phyloP scores from a whole-genome alignment of 495 filamentous ascomycete species.

The Tetracladium marchalianum region DNA sequence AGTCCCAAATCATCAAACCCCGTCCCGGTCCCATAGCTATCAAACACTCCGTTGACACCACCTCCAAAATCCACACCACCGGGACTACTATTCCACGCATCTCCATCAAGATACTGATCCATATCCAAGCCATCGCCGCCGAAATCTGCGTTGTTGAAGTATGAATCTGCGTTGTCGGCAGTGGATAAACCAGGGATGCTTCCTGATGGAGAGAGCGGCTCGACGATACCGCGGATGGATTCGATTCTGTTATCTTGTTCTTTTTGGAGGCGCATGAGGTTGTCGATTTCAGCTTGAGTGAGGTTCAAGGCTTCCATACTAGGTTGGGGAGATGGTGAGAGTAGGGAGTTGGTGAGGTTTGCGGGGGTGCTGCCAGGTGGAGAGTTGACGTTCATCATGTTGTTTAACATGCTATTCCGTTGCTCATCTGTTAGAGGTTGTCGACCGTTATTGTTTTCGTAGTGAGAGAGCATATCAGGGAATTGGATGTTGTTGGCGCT shows the following conservation, averaged over 20 bases:
- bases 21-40: background rate
- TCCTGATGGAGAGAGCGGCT: constrained; percentile 70
- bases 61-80: constrained; percentile 5
- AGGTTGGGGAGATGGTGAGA: constrained; percentile 45
- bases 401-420: constrained; percentile 66
- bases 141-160: constrained; percentile 17
- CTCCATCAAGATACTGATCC: constrained; percentile 58
- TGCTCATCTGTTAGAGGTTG: constrained; percentile 66
- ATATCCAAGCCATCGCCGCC: constrained; percentile 40
- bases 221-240: constrained; percentile 57
- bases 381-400: constrained; percentile 47
- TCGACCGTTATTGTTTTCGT: constrained; percentile 53
- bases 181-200: constrained; percentile 59
- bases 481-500: constrained; percentile 49
- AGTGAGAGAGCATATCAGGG: constrained; percentile 60
- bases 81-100: constrained; percentile 37
- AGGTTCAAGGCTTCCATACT: constrained; percentile 50
- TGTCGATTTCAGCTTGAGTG: constrained; percentile 63
- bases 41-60: background rate
- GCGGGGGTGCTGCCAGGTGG: constrained; percentile 5
- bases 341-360: constrained; percentile 27
- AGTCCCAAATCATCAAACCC: background rate
- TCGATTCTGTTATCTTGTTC: constrained; percentile 65
- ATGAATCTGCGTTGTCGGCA: constrained; percentile 31
- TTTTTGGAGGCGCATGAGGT: constrained; percentile 58